Evolutionary conservation across 495 filamentous ascomycete genomes (phyloP).

Genomic region (Cercophora newfieldiana): DNA sequence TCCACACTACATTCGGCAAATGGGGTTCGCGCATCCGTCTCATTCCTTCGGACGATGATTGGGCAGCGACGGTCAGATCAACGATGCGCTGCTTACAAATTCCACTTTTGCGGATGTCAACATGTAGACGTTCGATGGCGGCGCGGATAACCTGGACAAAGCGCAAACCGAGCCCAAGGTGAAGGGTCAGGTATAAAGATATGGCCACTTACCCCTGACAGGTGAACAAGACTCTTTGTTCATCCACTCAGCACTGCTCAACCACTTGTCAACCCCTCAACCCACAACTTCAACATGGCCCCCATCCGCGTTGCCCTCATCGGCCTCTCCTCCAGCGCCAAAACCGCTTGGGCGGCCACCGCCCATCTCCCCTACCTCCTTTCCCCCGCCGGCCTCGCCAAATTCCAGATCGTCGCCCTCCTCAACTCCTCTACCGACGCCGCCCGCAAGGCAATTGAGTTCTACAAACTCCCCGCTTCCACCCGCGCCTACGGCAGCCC

Average conservation of each 20-base stretch:
- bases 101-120: neutral
- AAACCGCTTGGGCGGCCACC: conserved; percentile 52
- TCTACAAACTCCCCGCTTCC: conserved; percentile 43
- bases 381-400: conserved; percentile 34
- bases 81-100: neutral
- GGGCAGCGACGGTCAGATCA: neutral
- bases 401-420: conserved; percentile 59
- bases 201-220: neutral
- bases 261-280: neutral
- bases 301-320: conserved; percentile 59
- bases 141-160: neutral
- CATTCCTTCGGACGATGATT: neutral
- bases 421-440: conserved; percentile 55
- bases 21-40: neutral
- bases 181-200: neutral
- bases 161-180: neutral
- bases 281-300: conserved; percentile 35
- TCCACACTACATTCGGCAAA: neutral
- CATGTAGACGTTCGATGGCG: no score
- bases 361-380: conserved; percentile 61
- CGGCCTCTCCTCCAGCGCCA: conserved; percentile 53
- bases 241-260: neutral
- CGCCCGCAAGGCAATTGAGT: conserved; percentile 49
- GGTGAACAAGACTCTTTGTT: neutral
- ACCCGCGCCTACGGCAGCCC: conserved; percentile 55